Conservation (phyloP, 257 asterid genomes). For the Lavandula angustifolia region DNA sequence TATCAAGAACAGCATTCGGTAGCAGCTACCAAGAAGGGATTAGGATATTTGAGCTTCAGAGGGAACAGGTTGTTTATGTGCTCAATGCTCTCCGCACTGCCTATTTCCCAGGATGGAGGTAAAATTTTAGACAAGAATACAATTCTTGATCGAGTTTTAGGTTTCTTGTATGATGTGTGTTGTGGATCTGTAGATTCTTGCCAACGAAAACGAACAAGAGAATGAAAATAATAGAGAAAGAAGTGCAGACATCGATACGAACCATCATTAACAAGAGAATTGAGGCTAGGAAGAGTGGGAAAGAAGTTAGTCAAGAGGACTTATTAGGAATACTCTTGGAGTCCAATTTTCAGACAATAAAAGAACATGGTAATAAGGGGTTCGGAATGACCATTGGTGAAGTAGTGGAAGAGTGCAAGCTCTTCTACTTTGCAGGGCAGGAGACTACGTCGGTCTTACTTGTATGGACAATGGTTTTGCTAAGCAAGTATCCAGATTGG, state of each 20-base stretch:
- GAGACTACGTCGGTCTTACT: conserved; percentile 58
- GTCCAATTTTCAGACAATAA: conserved; percentile 20
- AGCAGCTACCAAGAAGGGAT: conserved; percentile 54
- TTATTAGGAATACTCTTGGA: conserved; percentile 24
- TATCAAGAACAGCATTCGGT: conserved; percentile 60
- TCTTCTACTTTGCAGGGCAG: conserved; percentile 55
- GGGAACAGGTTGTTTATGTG: conserved; percentile 38
- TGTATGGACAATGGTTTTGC: conserved; percentile 55
- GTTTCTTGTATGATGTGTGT: not conserved
- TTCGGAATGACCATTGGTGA: conserved; percentile 16
- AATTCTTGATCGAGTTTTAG: too few species aligned
- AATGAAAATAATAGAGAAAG: conserved; percentile 36
- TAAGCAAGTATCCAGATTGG: conserved; percentile 50
- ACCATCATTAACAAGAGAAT: conserved; percentile 32
- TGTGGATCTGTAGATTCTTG: conserved; percentile 32
- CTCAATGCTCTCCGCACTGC: conserved; percentile 5
- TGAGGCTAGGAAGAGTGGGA: conserved; percentile 28
- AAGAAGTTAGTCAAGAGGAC: conserved; percentile 24
- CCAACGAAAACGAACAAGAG: conserved; percentile 43
- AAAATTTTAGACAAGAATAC: not conserved
- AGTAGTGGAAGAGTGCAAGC: conserved; percentile 22
- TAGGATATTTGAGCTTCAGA: conserved; percentile 49
- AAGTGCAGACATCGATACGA: conserved; percentile 26
- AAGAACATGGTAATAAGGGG: not conserved
- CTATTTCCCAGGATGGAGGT: conserved; percentile 49